Evolutionary conservation across 495 filamentous ascomycete genomes (phyloP), one percentile per base, ranked within the genome.

Genomic region (Penicillium salamii): DNA sequence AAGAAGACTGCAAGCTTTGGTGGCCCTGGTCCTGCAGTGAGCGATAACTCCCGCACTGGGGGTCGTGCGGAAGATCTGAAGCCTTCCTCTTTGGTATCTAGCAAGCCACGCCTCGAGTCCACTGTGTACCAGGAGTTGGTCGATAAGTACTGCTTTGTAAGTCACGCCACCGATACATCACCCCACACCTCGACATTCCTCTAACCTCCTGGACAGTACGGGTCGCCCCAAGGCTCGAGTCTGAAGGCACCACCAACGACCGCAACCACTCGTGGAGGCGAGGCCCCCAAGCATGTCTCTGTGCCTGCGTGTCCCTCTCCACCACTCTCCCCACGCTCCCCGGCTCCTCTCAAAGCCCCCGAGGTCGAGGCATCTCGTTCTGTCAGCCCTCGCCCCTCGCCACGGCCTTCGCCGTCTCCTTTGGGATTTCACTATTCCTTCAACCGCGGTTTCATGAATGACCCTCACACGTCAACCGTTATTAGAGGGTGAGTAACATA

Each of bases 81-180:
- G 46, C 77, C 79, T 24, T 71, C 73, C 62, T 67, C 75, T 19
- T 60, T 82, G 38, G 65, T 72, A 8, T 71, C 77, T 38, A 76
- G 79, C 62, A 85, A 88, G 58, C 87, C 85, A 18, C 77, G 81
- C 34, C 75, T 92, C 53, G 78, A 91, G 19, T 95, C 92, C 19
- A 81, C 86, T 32, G 87, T 89, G 43, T 97, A 97, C 69, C 85
- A 90, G 63, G 93, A 98, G 67, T 77, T 98, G 49, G 82, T 98
- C 60, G 88, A 95, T 76, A 95, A 95, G 71, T 98, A 95, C 73
- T 98, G 93, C 78, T 96, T 95, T 80, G 91, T 96, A 89, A 81
- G 91, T 95, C 75, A 8, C 66, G 3, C 52, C 43, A 58, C 7
- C 17, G 4, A 18, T 33, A 11, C 37, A 18, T 48, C 43, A 52